Evolutionary conservation across 2,329 filamentous ascomycete species (phyloP), one percentile per base, ranked within the genome.

Genomic region (Chaetomiaceae sp.): DNA sequence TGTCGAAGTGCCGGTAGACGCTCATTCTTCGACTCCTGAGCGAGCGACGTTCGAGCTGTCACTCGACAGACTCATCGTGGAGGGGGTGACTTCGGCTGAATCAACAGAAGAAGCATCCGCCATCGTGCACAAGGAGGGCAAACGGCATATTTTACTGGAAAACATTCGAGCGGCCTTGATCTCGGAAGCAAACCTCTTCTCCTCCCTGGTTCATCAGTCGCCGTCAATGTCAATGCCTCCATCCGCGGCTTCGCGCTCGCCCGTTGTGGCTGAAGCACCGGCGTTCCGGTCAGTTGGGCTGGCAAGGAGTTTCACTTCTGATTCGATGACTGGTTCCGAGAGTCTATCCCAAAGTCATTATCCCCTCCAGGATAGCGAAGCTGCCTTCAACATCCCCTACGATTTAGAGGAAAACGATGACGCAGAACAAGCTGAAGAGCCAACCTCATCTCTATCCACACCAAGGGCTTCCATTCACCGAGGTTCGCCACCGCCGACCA

Each of bases 171-270:
- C 83, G 13, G 80, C 78, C 58, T 67, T 89, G 25, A 82, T 88
- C 36, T 85, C 84, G 3, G 84, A 89, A 60, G 80, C 82, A 16
- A 82, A 81, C 42, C 76, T 82, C 34, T 87, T 88, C 53, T 80
- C 82, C 4, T 76, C 75, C 9, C 67, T 86, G 34, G 77, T 78
- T 10, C 76, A 75, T 10, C 76, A 75, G 37, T 80, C 80, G 4
- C 78, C 82, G 1, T 79, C 81, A 1, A 71, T 81, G 1, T 79
- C 81, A 1, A 71, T 81, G 59, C 76, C 77, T 5, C 85, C 83
- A 1, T 82, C 85, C 2, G 69, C 72, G 5, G 73, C 75, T 53
- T 73, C 74, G 4, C 71, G 70, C 44, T 81, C 79, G 6, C 66
- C 75, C 5, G 65, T 69, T 8, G 60, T 69, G 21, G 62, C 65